Conservation (phyloP, 2,329 filamentous ascomycete genomes). For the Colletotrichum abscissum region DNA sequence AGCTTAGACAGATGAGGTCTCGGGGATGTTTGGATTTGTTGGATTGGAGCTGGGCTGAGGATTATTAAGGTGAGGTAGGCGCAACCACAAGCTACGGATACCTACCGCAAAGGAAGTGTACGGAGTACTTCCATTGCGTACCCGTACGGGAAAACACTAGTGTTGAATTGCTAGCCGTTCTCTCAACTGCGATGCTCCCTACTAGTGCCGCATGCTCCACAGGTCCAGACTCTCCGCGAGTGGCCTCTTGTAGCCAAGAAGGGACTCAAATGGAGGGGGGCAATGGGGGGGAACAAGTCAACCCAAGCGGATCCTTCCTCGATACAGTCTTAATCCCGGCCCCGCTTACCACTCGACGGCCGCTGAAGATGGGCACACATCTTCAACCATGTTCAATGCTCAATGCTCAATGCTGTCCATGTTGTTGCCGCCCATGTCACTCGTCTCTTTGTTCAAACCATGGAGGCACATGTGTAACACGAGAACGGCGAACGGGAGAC, state of each 20-base stretch:
- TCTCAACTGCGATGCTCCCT: conserved; percentile 6
- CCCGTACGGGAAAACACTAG: conserved; percentile 6
- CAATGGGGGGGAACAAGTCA: neutral
- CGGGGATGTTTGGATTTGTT: neutral
- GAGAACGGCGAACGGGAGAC: neutral
- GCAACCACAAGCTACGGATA: neutral
- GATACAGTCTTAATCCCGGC: conserved; percentile 33
- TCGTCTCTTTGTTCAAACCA: neutral
- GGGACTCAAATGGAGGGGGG: neutral
- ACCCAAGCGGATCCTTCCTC: conserved; percentile 29
- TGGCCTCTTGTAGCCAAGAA: conserved; percentile 4
- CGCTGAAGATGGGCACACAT: conserved; percentile 10
- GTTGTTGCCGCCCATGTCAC: neutral
- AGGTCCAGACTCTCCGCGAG: conserved; percentile 16
- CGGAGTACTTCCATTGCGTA: neutral
- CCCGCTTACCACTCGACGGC: conserved; percentile 8
- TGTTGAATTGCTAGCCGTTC: neutral
- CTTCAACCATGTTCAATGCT: too few species aligned
- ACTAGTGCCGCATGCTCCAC: conserved; percentile 30
- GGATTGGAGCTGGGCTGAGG: neutral
- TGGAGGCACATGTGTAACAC: conserved; percentile 15
- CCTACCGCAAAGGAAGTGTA: too few species aligned
- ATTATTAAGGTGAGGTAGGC: conserved; percentile 27
- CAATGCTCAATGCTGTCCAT: too few species aligned
- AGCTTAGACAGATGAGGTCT: neutral